Evolutionary conservation across 768 basidiomycete species (phyloP).

Genomic region (Leccinum uliginosum): DNA sequence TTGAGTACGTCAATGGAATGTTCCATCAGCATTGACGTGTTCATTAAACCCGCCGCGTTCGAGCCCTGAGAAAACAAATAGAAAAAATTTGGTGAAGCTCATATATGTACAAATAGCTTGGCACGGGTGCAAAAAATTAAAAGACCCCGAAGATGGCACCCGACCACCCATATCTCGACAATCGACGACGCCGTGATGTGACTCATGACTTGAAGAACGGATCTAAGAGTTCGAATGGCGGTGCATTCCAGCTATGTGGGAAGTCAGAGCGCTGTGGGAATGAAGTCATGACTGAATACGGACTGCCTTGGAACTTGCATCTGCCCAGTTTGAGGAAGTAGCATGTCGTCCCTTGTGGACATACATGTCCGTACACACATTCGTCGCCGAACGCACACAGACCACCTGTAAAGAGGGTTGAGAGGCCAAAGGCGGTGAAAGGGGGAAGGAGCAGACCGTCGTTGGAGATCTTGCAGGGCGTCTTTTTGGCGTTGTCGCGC

Average conservation of each 20-base stretch:
- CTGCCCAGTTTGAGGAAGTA: slow-evolving; percentile 49
- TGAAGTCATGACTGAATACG: slow-evolving; percentile 21
- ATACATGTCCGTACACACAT: slow-evolving; percentile 42
- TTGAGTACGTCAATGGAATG: slow-evolving; percentile 31
- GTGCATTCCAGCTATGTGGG: slow-evolving; percentile 39
- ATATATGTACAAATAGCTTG: slow-evolving; percentile 34
- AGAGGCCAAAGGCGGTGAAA: neutral
- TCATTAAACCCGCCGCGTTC: slow-evolving; percentile 21
- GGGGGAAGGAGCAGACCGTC: slow-evolving; percentile 40
- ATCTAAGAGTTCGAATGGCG: slow-evolving; percentile 19
- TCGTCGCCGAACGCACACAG: slow-evolving; percentile 55
- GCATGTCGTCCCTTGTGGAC: slow-evolving; percentile 48
- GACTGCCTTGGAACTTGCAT: slow-evolving; percentile 63
- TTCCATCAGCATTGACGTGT: slow-evolving; percentile 33
- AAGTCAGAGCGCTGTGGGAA: slow-evolving; percentile 6
- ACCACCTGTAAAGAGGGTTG: slow-evolving; percentile 38
- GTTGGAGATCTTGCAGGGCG: slow-evolving; percentile 56
- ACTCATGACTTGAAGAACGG: slow-evolving; percentile 4
- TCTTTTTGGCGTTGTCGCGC: slow-evolving; percentile 53
- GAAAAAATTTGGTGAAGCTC: slow-evolving; percentile 22
- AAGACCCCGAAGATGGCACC: slow-evolving; percentile 8
- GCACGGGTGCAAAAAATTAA: slow-evolving; percentile 7
- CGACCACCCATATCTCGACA: slow-evolving; percentile 10
- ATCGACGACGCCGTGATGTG: slow-evolving; percentile 4
- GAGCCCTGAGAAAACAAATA: slow-evolving; percentile 24